phyloP scores from a whole-genome alignment of 2,329 filamentous ascomycete species.

The Juglanconis oblonga region DNA sequence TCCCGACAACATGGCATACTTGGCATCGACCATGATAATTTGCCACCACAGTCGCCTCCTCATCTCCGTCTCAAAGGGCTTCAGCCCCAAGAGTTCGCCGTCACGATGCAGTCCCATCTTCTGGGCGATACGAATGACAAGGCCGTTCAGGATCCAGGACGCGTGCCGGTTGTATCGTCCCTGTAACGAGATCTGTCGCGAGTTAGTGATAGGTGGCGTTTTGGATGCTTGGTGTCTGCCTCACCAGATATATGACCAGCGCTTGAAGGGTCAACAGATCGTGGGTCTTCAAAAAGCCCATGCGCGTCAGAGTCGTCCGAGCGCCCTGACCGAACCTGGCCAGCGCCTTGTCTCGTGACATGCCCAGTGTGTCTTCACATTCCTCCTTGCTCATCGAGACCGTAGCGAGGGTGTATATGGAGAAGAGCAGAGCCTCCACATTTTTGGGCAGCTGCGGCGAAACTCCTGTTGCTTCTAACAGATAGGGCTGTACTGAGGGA shows the following conservation, averaged over 20 bases:
- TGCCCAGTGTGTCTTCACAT: constrained; percentile 50
- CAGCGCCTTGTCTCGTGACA: constrained; percentile 47
- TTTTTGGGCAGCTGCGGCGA: constrained; percentile 53
- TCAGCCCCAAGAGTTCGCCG: constrained; percentile 52
- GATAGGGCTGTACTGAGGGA: constrained; percentile 62
- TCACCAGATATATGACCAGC: constrained; percentile 55
- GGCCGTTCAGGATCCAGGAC: constrained; percentile 59
- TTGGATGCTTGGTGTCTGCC: constrained; percentile 12
- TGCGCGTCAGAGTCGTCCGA: constrained; percentile 46
- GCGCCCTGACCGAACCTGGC: constrained; percentile 51
- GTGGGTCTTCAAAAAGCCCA: constrained; percentile 57
- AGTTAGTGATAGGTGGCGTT: constrained; percentile 16
- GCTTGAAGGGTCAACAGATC: constrained; percentile 59
- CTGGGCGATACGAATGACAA: constrained; percentile 61
- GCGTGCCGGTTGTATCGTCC: constrained; percentile 58
- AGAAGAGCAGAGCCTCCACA: constrained; percentile 60
- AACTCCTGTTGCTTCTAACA: constrained; percentile 61
- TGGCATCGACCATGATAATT: constrained; percentile 56
- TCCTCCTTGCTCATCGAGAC: constrained; percentile 55
- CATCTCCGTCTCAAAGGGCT: constrained; percentile 65
- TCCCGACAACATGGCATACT: constrained; percentile 56
- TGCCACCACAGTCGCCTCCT: constrained; percentile 67
- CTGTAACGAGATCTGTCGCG: constrained; percentile 48
- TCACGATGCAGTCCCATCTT: constrained; percentile 67
- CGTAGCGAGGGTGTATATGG: constrained; percentile 62